Conservation (phyloP, 768 basidiomycete species). For the Mycena rosella region DNA sequence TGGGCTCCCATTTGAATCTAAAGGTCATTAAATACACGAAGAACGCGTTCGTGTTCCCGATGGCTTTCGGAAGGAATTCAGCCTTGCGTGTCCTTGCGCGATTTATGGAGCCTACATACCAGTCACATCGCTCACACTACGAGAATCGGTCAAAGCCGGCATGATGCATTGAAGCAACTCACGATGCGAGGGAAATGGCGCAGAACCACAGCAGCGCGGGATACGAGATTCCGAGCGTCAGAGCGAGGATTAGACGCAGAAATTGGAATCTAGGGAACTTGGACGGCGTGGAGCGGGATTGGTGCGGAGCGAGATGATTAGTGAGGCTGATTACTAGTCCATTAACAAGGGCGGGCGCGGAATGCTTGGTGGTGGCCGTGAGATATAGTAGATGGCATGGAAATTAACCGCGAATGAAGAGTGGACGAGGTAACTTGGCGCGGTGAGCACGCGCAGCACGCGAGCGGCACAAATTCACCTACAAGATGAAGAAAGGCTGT, state of each 20-base stretch:
- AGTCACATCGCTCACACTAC: constrained; percentile 86
- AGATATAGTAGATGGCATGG: constrained; percentile 86
- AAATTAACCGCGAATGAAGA: constrained; percentile 80
- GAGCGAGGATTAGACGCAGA: constrained; percentile 50
- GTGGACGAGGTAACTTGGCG: constrained; percentile 85
- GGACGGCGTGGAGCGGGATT: constrained; percentile 40
- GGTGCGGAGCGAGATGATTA: constrained; percentile 56
- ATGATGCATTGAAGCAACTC: constrained; percentile 49
- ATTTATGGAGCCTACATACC: constrained; percentile 51
- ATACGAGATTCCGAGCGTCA: constrained; percentile 71
- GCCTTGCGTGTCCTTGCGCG: background rate
- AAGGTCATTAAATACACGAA: constrained; percentile 92
- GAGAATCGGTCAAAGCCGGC: constrained; percentile 30
- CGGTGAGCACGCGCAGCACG: constrained; percentile 19
- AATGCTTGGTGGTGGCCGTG: constrained; percentile 58
- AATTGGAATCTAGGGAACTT: constrained; percentile 55
- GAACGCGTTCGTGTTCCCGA: constrained; percentile 93
- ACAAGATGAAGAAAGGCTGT: constrained; percentile 94
- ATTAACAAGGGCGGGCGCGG: constrained; percentile 61
- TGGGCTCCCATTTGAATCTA: constrained; percentile 70
- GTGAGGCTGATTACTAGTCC: constrained; percentile 66
- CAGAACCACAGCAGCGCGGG: constrained; percentile 84
- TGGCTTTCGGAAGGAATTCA: constrained; percentile 49
- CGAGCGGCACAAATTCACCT: too few relatives aligned
- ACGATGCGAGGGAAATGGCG: constrained; percentile 79